These are phyloP conservation scores for Polyporus arcularius DNA, from an alignment of 768 basidiomycete genomes.

Conservation along the genomic window DNA sequence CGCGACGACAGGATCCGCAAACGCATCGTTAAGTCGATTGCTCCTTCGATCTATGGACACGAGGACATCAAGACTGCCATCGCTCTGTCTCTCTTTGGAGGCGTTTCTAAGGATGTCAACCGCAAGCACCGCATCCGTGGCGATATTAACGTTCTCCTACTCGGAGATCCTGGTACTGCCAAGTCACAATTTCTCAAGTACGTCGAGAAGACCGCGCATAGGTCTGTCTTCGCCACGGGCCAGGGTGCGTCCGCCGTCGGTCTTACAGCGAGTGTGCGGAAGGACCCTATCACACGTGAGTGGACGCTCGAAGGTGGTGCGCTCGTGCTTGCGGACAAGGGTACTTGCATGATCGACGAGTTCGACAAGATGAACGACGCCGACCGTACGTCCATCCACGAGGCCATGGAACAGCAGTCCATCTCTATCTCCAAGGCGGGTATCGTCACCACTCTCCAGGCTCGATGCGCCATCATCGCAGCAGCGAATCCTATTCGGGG, in stretches of 20 bases:
- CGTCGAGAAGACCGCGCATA: conserved; percentile 96
- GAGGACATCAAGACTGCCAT: conserved; percentile 99
- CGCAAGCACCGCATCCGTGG: conserved; percentile 95
- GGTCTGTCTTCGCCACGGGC: conserved; percentile 97
- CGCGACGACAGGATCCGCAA: conserved; percentile 95
- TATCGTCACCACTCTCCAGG: conserved; percentile 97
- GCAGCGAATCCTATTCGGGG: conserved; percentile 98
- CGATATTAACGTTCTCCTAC: conserved; percentile 94
- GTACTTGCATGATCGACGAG: conserved; percentile 96
- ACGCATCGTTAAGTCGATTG: conserved; percentile 97
- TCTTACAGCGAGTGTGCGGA: conserved; percentile 98
- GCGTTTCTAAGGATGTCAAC: conserved; percentile 94
- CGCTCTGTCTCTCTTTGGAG: conserved; percentile 92
- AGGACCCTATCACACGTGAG: conserved; percentile 94
- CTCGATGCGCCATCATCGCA: conserved; percentile 95
- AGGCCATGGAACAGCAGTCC: conserved; percentile 99
- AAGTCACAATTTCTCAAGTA: conserved; percentile 99
- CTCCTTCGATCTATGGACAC: conserved; percentile 98
- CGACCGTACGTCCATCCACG: conserved; percentile 97
- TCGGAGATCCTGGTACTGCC: conserved; percentile 98
- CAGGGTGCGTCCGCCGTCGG: conserved; percentile 98
- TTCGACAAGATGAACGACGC: conserved; percentile 99
- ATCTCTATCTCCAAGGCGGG: conserved; percentile 99
- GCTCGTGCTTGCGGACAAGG: conserved; percentile 97
- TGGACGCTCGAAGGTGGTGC: conserved; percentile 99